Evolutionary conservation across 2,329 filamentous ascomycete genomes (phyloP), one percentile per base, ranked within the genome.

Genomic region (Elsinoe perseae): DNA sequence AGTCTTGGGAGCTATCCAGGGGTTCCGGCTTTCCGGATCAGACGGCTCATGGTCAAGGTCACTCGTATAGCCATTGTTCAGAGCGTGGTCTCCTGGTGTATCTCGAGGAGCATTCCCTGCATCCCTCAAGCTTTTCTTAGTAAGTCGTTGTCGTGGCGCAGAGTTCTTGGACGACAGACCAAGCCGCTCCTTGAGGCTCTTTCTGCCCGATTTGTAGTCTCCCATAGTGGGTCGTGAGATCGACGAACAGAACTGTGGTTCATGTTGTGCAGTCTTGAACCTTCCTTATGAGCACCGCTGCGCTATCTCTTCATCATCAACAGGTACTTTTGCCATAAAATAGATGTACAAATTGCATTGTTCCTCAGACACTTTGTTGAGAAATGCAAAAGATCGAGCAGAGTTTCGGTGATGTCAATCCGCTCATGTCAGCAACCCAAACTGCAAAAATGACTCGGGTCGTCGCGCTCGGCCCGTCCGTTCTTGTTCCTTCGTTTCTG

Each of bases 141-240:
- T 43, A 18, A 54, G 36, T 34, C 36, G 34, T 34, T 54, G 52
- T n/a, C 52, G 36, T 28, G 52, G 52, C 21, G 34, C 36, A 30
- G 52, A 54, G 18, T 44, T 42, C 36, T 54, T 54, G 36, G 52
- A 54, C 4, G 52, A 42, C 7, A 43, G 30, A 32, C 52, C 52
- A 43, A 54, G 52, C 16, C 52, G 52, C 25, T 42, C 52, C 52
- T 44, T 54, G 34, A 54, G 52, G 27, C 36, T 44, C 34, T 44
- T 42, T 36, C 43, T 54, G 36, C 7, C 16, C 28, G 30, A 16
- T 16, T 52, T 32, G 10, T 20, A 20, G 25, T 52, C 48, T 52
- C 28, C 48, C 48, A 52, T 52, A 30, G 32, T 52, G 48, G 48
- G 48, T 52, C 48, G 32, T 25, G 10, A 21, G 48, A 52, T 36